phyloP scores from a whole-genome alignment of 306 rosid genomes.

The Sicyos baderoa region DNA sequence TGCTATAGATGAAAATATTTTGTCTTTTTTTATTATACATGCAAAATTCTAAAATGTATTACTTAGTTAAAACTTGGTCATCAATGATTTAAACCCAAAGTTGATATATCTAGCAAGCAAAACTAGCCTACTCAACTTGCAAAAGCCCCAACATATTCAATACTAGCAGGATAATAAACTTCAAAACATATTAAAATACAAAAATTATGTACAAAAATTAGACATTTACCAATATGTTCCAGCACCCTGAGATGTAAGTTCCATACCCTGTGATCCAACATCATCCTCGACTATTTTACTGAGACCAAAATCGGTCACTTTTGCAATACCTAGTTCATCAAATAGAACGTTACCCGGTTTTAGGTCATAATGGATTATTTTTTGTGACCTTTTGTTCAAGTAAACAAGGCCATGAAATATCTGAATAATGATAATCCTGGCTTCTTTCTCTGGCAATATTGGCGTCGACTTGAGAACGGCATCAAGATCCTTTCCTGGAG shows the following conservation, averaged over 20 bases:
- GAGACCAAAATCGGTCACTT: constrained; percentile 98
- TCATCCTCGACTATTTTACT: constrained; percentile 96
- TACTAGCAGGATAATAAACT: not conserved
- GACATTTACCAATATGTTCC: constrained; percentile 92
- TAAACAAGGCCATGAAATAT: constrained; percentile 88
- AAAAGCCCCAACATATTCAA: not conserved
- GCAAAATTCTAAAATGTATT: no score
- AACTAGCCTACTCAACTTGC: not conserved
- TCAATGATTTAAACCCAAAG: constrained; percentile 3
- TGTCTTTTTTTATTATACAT: no score
- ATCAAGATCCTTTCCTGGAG: constrained; percentile 95
- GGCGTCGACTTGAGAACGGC: constrained; percentile 89
- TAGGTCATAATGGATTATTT: constrained; percentile 92
- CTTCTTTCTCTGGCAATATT: constrained; percentile 86
- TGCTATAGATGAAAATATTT: no score
- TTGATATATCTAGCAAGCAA: not conserved
- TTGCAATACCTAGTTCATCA: constrained; percentile 88
- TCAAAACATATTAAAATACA: constrained; percentile 6
- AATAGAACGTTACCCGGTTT: constrained; percentile 98
- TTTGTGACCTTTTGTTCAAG: constrained; percentile 84
- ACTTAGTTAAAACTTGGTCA: not conserved
- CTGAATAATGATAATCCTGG: constrained; percentile 81
- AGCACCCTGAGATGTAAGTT: constrained; percentile 99
- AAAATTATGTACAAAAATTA: constrained; percentile 21
- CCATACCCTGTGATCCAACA: constrained; percentile 99